A percentile compares a stretch with the other conserved stretches of the same genome.
Evolutionary conservation across 75 land plant genomes (phyloP).

Genomic region (Pseudotsuga menziesii): DNA sequence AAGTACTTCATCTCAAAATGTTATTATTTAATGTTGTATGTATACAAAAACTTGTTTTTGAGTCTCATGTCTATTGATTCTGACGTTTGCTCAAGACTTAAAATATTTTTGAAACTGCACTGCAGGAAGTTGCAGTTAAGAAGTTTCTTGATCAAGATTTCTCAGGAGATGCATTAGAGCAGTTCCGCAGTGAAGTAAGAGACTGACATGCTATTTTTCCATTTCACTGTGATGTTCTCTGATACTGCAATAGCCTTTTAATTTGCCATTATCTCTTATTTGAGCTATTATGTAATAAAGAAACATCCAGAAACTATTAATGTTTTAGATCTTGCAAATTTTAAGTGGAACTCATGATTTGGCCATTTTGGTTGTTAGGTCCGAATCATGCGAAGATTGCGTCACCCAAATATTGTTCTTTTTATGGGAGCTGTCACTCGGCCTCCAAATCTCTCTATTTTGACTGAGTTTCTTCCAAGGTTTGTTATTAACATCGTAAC

Average conservation of each 20-base stretch:
- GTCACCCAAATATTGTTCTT: slow-evolving; percentile 97
- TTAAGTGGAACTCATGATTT: background rate
- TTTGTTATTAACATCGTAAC: slow-evolving; percentile 13
- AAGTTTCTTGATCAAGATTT: slow-evolving; percentile 89
- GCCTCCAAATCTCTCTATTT: slow-evolving; percentile 93
- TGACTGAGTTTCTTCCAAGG: slow-evolving; percentile 98
- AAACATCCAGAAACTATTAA: background rate
- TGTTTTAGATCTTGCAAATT: background rate
- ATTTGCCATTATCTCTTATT: background rate
- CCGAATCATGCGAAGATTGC: slow-evolving; percentile 86
- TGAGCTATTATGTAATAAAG: background rate
- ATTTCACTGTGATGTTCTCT: background rate
- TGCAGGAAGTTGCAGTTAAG: slow-evolving; percentile 97
- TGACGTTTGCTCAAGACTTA: background rate
- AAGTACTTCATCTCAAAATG: background rate
- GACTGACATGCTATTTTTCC: background rate
- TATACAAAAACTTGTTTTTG: background rate
- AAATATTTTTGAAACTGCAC: background rate
- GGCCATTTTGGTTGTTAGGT: slow-evolving; percentile 38
- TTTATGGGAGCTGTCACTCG: slow-evolving; percentile 99
- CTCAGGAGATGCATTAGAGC: slow-evolving; percentile 75
- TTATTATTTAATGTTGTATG: background rate
- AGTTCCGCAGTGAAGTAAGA: slow-evolving; percentile 86
- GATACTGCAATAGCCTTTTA: background rate
- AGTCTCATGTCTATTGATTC: background rate